A percentile compares a stretch with the other conserved stretches of the same genome.
These are phyloP conservation scores for Astrothelium macrocarpum DNA, from an alignment of 495 filamentous ascomycete species.

Conservation along the genomic window DNA sequence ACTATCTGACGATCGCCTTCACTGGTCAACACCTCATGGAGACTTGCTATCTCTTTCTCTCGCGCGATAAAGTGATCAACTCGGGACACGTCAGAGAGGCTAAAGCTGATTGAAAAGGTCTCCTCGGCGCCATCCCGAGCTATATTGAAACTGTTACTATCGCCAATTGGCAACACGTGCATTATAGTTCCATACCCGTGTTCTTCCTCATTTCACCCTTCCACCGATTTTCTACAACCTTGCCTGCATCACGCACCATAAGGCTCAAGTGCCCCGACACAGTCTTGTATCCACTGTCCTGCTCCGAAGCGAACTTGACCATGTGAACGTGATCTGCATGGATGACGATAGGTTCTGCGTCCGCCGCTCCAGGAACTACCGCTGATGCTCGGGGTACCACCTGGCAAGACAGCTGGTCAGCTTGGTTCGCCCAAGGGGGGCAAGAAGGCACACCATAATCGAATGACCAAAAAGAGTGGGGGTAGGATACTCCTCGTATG, in stretches of 20 bases:
- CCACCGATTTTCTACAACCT: neutral
- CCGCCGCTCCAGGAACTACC: conserved; percentile 26
- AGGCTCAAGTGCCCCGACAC: conserved; percentile 23
- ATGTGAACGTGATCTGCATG: conserved; percentile 32
- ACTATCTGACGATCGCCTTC: too few species aligned
- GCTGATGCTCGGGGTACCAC: conserved; percentile 34
- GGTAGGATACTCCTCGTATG: neutral
- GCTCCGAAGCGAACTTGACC: conserved; percentile 27
- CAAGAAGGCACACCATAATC: conserved; percentile 23
- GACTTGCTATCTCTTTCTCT: neutral
- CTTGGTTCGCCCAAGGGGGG: too few species aligned
- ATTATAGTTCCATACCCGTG: neutral
- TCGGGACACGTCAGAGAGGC: neutral
- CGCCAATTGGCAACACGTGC: neutral
- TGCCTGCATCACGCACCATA: conserved; percentile 19
- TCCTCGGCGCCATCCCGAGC: conserved; percentile 13
- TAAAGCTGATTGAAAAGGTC: conserved; percentile 14
- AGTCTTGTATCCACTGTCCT: conserved; percentile 24
- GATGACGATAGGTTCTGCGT: conserved; percentile 28
- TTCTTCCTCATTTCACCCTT: neutral
- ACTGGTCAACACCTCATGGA: too few species aligned
- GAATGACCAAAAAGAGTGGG: conserved; percentile 19
- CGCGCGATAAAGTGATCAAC: neutral
- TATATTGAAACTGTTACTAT: conserved; percentile 9
- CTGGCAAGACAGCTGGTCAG: conserved; percentile 18